phyloP scores from a whole-genome alignment of 2,329 filamentous ascomycete genomes.

The Cladosporium phlei region DNA sequence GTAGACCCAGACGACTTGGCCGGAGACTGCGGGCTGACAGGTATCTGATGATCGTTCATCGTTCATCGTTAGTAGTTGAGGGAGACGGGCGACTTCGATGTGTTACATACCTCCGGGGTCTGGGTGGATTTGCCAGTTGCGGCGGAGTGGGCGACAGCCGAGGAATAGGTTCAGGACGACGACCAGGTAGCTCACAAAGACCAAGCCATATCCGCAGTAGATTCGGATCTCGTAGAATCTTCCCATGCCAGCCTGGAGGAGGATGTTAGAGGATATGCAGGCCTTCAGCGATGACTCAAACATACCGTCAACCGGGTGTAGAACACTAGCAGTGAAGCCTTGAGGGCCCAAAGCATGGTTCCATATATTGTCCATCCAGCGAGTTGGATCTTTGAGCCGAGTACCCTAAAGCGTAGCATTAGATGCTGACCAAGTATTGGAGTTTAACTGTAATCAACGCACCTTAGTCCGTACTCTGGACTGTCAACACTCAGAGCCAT shows the following conservation, averaged over 20 bases:
- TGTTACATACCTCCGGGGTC: slow-evolving; percentile 5
- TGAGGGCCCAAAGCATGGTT: slow-evolving; percentile 6
- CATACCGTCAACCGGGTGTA: slow-evolving; percentile 8
- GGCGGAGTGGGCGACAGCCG: slow-evolving; percentile 5
- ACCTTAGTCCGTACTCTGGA: slow-evolving; percentile 8
- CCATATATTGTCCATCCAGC: slow-evolving; percentile 9
- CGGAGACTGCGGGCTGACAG: slow-evolving; percentile 8
- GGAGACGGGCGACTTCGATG: too few species aligned
- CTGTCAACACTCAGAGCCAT: slow-evolving; percentile 1
- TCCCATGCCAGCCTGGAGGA: background rate
- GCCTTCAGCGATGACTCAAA: background rate
- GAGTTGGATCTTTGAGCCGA: slow-evolving; percentile 10
- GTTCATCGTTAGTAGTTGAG: too few species aligned
- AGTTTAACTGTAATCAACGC: background rate
- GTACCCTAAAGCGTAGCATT: background rate
- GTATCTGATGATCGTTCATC: slow-evolving; percentile 1
- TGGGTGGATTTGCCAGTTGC: slow-evolving; percentile 6
- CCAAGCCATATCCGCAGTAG: slow-evolving; percentile 6
- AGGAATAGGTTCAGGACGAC: slow-evolving; percentile 4
- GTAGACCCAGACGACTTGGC: slow-evolving; percentile 8
- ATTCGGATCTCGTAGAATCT: slow-evolving; percentile 11
- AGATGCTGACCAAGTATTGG: background rate
- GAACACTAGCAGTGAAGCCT: slow-evolving; percentile 8
- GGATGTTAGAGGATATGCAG: background rate
- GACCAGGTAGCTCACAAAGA: slow-evolving; percentile 3